Evolutionary conservation across 768 basidiomycete genomes (phyloP).

Genomic region (Cystobasidiopsis lactophilus): DNA sequence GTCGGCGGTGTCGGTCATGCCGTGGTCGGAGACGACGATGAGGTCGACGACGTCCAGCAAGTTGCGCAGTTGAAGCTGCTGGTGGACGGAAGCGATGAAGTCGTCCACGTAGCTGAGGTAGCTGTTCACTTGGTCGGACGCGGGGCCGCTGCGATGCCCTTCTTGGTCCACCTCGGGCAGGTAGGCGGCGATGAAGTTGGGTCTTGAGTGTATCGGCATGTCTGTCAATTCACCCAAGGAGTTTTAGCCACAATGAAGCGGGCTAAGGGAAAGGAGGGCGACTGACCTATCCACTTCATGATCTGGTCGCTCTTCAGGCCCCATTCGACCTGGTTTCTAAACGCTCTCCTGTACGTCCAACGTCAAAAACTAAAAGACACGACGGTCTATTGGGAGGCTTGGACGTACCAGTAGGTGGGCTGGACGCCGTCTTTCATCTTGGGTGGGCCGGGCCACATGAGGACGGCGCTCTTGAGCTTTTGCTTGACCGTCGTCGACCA

Average conservation of each 20-base stretch:
- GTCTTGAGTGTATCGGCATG: constrained; percentile 7
- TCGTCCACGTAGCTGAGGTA: constrained; percentile 46
- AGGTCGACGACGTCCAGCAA: constrained; percentile 65
- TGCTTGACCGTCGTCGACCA: too few species aligned
- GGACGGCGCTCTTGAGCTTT: neutral
- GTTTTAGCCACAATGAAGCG: too few species aligned
- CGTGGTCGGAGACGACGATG: constrained; percentile 41
- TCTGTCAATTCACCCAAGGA: too few species aligned
- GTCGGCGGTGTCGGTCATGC: constrained; percentile 42
- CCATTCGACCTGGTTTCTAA: constrained; percentile 40
- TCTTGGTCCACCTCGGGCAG: constrained; percentile 14
- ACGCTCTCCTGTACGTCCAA: constrained; percentile 2
- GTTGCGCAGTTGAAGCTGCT: constrained; percentile 42
- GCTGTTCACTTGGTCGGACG: constrained; percentile 27
- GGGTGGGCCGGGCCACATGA: constrained; percentile 57
- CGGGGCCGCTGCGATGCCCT: constrained; percentile 8
- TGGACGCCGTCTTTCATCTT: constrained; percentile 40
- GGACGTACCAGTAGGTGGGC: constrained; percentile 38
- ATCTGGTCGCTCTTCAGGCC: constrained; percentile 54
- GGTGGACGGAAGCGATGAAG: constrained; percentile 50
- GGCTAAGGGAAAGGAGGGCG: too few species aligned
- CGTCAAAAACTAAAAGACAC: too few species aligned
- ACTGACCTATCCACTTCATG: constrained; percentile 39
- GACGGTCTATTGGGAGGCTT: neutral
- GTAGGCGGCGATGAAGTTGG: constrained; percentile 15